A percentile compares a stretch with the other conserved stretches of the same genome.
These are phyloP conservation scores for Pugionium cornutum DNA, from an alignment of 345 rosid species.

Conservation along the genomic window DNA sequence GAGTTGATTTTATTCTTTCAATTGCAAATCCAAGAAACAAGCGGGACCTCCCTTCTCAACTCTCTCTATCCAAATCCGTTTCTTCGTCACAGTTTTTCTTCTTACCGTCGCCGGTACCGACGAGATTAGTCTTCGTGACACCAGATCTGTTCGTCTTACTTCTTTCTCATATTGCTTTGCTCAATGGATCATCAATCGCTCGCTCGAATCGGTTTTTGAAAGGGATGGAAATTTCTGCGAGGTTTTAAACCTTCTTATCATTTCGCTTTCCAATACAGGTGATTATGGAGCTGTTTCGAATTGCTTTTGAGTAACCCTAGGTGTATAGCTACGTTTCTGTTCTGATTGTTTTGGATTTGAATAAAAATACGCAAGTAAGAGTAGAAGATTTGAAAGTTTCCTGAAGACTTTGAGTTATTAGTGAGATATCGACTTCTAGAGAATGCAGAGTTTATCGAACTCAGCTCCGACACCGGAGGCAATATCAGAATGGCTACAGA, in stretches of 20 bases:
- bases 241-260: neutral
- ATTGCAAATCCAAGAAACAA: constrained; percentile 23
- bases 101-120: constrained; percentile 12
- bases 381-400: neutral
- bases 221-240: neutral
- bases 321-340: neutral
- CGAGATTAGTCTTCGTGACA: neutral
- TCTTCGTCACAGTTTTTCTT: neutral
- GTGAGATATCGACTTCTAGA: constrained; percentile 27
- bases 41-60: constrained; percentile 18
- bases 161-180: neutral
- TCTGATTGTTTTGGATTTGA: constrained; percentile 16
- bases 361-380: neutral
- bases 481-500: constrained; percentile 78
- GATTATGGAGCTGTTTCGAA: neutral
- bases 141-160: constrained; percentile 18
- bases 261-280: too few species aligned
- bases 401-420: constrained; percentile 10
- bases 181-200: neutral
- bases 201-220: neutral
- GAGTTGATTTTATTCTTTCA: constrained; percentile 11
- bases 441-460: constrained; percentile 50
- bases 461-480: constrained; percentile 66
- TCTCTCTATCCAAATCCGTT: neutral
- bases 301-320: neutral